Base-by-base conservation (phyloP, 108 stramenopile species). In the Discostella pseudostelligera region DNA sequence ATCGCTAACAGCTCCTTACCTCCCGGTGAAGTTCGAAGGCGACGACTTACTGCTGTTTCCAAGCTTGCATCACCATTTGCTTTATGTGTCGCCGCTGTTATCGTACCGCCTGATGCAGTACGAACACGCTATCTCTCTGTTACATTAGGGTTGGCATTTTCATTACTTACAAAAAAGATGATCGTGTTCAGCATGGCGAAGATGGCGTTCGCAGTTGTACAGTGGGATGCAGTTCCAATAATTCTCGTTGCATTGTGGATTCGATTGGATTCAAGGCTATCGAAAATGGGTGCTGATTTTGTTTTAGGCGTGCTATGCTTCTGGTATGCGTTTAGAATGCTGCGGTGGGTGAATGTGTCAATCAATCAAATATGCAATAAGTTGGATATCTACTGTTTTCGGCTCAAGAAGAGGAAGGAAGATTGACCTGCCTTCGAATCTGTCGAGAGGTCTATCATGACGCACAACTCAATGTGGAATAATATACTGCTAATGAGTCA, bases 161-260 rank as follows among this genome's bases (percentile, higher is more conserved):
- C 86, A 10, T 70, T 85, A 45, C 50, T 93, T 1, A 94, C 89
- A 9, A 90, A 87, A 67, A 94, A 94, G 60, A 87, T 88, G 75
- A 90, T 93, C 71, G 80, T 87, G 13, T 93, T 81, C 69, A 76
- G 74, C 44, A 93, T 93, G 92, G 89, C 92, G 1, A 80, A 80
- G 53, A 88, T 88, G 87, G 58, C 89, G 8, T 90, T 72, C 69
- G 84, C 87, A 1, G 63, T 62, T 8, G 45, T 90, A 20, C 92
- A 93, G 54, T 55, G 69, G 66, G 92, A 93, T 53, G 76, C 77
- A 1, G 8, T 87, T 9, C 84, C 85, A 19, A 77, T 87, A 17
- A 50, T 76, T 10, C 45, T 77, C 3, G 78, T 66, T 8, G 64
- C 83, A 2, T 43, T 84, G 8, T 84, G 80, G 80, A 64, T 72